phyloP scores from a whole-genome alignment of 2,329 filamentous ascomycete species.

The Paracorniculantispora psalliotae region DNA sequence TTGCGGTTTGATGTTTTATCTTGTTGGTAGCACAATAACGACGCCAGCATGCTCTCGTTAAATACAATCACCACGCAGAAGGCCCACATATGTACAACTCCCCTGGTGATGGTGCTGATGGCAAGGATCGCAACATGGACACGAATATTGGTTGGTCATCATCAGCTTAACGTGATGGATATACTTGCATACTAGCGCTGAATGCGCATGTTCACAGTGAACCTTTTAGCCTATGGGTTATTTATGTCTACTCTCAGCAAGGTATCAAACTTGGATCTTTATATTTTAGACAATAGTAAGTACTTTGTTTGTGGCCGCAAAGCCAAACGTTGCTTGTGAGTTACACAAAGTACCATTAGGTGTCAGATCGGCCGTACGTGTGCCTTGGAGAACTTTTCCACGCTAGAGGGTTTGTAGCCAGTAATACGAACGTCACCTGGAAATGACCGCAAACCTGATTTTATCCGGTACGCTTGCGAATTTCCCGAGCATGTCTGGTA shows the following conservation, averaged over 20 bases:
- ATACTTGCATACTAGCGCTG: too few species aligned
- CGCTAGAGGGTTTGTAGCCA: neutral
- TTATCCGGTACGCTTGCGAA: neutral
- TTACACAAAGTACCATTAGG: neutral
- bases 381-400: too few species aligned
- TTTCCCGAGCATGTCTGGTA: neutral
- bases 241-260: neutral
- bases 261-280: neutral
- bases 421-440: neutral
- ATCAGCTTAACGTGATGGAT: neutral
- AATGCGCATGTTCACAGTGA: neutral
- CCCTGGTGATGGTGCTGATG: neutral
- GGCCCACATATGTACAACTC: neutral
- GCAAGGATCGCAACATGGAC: neutral
- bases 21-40: neutral
- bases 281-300: neutral
- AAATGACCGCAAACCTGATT: neutral
- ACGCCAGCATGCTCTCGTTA: neutral
- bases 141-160: neutral
- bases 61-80: neutral
- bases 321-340: neutral
- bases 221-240: neutral
- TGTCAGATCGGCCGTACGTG: too few species aligned
- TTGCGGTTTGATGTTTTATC: neutral
- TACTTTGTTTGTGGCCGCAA: neutral